These are phyloP conservation scores for Pythium sp. DNA, from an alignment of 352 stramenopile species.

Conservation along the genomic window DNA sequence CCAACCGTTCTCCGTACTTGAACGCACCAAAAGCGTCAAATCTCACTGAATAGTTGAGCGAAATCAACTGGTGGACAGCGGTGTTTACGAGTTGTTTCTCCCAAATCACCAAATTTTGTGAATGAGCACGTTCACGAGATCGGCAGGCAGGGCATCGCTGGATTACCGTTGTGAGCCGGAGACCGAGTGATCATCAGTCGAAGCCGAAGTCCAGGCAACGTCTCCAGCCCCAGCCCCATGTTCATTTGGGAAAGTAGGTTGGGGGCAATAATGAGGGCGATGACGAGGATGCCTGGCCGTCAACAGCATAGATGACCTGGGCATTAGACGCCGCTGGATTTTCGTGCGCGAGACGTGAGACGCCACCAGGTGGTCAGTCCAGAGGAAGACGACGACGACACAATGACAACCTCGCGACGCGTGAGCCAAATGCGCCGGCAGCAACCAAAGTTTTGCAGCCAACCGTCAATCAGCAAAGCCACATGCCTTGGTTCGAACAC, in stretches of 20 bases:
- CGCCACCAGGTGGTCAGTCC: background rate
- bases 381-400: background rate
- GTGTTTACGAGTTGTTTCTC: too few relatives aligned
- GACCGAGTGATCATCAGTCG: background rate
- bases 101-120: background rate
- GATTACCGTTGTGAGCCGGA: background rate
- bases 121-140: background rate
- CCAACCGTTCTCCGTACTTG: background rate
- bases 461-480: background rate
- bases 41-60: background rate
- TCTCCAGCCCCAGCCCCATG: background rate
- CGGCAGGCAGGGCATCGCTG: background rate
- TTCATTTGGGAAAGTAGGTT: background rate
- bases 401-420: background rate
- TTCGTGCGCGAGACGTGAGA: background rate
- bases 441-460: background rate
- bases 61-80: background rate
- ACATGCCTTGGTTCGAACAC: too few relatives aligned
- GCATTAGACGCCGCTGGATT: background rate
- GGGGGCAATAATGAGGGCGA: background rate
- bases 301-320: background rate
- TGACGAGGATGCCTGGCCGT: background rate
- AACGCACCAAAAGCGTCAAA: background rate
- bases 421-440: background rate
- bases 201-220: background rate